A percentile compares a stretch with the other conserved stretches of the same genome.
These are phyloP conservation scores for Ottelia alismoides DNA, from an alignment of 106 monocot species.

Conservation along the genomic window DNA sequence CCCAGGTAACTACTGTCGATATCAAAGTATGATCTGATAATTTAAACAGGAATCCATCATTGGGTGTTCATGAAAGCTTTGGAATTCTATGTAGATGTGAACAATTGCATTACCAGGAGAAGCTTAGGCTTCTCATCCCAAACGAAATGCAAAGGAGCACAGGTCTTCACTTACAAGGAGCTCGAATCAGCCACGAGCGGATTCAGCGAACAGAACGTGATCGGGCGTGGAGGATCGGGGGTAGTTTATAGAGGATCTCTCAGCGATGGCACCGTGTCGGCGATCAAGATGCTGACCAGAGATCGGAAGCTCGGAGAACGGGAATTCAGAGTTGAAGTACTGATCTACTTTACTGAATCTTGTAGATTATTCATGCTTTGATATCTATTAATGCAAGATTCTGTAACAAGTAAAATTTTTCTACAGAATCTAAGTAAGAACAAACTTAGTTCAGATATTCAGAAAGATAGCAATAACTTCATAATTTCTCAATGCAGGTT, in stretches of 20 bases:
- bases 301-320: constrained; percentile 65
- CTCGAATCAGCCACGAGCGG: constrained; percentile 70
- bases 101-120: constrained; percentile 36
- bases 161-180: constrained; percentile 89
- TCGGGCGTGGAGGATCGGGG: constrained; percentile 63
- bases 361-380: too few species aligned
- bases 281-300: constrained; percentile 60
- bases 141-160: constrained; percentile 26
- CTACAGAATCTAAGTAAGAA: too few species aligned
- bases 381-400: too few species aligned
- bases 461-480: too few species aligned
- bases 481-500: constrained; percentile 24
- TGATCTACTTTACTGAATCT: too few species aligned
- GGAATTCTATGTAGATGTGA: constrained; percentile 12
- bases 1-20: neutral
- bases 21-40: neutral
- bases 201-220: constrained; percentile 47
- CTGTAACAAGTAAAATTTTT: too few species aligned
- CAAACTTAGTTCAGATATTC: too few species aligned
- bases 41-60: neutral
- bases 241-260: constrained; percentile 46
- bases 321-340: constrained; percentile 89
- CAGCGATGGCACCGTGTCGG: constrained; percentile 47
- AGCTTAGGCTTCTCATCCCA: constrained; percentile 18
- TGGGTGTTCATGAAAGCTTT: neutral